Percentiles rank a stretch among this genome's conserved stretches.
Evolutionary conservation across 179 eudicot species (phyloP).

Genomic region (Spinacia oleracea): DNA sequence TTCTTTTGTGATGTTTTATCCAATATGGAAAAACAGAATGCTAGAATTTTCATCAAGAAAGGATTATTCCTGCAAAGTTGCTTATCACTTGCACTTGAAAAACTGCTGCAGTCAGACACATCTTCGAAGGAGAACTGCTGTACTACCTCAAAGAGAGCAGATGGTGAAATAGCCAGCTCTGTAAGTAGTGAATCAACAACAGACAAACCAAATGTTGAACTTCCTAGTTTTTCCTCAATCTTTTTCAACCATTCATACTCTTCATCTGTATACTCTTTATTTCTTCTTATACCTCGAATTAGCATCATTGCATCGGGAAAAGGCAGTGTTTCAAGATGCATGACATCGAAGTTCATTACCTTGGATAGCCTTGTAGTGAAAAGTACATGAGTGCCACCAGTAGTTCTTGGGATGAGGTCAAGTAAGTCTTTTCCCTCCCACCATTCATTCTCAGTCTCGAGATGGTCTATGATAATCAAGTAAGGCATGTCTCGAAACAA

Average conservation of each 20-base stretch:
- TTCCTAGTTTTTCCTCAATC: constrained; percentile 57
- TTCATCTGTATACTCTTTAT: constrained; percentile 57
- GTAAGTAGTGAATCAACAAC: constrained; percentile 68
- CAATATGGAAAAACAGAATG: constrained; percentile 59
- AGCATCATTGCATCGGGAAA: constrained; percentile 60
- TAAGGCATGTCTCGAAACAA: constrained; percentile 82
- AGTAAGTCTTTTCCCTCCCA: constrained; percentile 91
- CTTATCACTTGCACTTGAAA: constrained; percentile 40
- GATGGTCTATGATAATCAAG: constrained; percentile 70
- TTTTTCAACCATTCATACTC: constrained; percentile 61
- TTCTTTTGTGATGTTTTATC: constrained; percentile 50
- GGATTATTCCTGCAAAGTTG: constrained; percentile 52
- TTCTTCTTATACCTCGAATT: constrained; percentile 61
- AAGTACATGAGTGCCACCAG: constrained; percentile 80
- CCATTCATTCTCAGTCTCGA: constrained; percentile 82
- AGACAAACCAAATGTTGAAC: constrained; percentile 71
- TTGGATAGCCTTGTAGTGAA: constrained; percentile 71
- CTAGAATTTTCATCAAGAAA: constrained; percentile 59
- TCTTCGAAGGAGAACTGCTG: constrained; percentile 48
- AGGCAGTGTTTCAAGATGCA: constrained; percentile 67
- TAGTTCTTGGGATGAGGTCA: constrained; percentile 77
- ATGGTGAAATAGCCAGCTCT: constrained; percentile 72
- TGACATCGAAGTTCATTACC: constrained; percentile 66
- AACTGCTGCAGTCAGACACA: constrained; percentile 28
- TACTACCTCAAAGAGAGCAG: constrained; percentile 65